phyloP scores from a whole-genome alignment of 352 stramenopile species.

The Pelagophyceae sp. region DNA sequence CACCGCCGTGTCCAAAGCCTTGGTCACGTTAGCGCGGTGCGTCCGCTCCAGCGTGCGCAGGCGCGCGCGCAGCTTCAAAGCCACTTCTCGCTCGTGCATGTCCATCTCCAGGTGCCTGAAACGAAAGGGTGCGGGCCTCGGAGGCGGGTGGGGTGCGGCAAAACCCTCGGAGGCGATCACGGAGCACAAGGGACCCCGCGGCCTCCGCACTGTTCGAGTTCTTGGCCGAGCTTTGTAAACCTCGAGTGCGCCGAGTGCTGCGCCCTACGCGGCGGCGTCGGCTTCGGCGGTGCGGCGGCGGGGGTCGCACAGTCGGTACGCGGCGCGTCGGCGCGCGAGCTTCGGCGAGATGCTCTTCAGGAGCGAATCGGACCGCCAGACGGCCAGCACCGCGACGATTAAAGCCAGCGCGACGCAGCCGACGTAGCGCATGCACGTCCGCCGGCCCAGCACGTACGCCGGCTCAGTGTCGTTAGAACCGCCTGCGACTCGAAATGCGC shows the following conservation, averaged over 20 bases:
- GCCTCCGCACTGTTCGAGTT: constrained; percentile 17
- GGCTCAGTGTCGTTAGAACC: neutral
- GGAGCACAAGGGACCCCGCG: no score
- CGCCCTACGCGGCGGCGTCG: neutral
- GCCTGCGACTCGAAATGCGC: no score
- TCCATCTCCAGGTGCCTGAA: constrained; percentile 15
- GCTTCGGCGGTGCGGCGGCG: neutral
- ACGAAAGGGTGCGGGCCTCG: no score
- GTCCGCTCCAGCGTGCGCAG: neutral
- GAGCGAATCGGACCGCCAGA: neutral
- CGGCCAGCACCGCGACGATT: neutral
- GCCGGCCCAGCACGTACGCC: neutral
- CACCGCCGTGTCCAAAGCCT: neutral
- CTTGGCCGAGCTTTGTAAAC: constrained; percentile 6
- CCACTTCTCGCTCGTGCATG: constrained; percentile 9
- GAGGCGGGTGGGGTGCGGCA: no score
- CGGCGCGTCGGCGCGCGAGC: neutral
- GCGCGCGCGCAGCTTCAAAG: neutral
- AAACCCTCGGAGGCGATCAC: no score
- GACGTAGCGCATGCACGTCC: neutral
- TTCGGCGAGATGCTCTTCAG: neutral
- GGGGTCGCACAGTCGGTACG: neutral
- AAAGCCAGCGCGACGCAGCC: neutral
- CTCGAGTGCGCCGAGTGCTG: neutral
- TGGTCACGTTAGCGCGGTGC: neutral